Conservation (phyloP, 305 asterid species). For the Fraxinus latifolia region DNA sequence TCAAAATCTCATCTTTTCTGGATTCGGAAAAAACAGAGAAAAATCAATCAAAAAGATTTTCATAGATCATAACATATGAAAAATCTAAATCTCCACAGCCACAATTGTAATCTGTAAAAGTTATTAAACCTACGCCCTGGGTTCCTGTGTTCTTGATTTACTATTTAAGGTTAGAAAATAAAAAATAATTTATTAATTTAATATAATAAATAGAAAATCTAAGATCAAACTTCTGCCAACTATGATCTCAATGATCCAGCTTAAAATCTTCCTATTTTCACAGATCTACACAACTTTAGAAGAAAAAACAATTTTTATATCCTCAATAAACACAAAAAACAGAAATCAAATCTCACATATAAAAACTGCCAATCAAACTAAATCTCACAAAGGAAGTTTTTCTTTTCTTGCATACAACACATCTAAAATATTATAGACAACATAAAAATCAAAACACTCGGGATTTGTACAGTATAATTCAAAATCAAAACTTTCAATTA, state of each 20-base stretch:
- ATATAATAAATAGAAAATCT: neutral
- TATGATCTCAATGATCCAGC: slow-evolving; percentile 15
- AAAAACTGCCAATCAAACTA: neutral
- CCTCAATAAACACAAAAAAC: neutral
- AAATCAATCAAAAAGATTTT: slow-evolving; percentile 14
- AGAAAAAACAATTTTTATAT: slow-evolving; percentile 11
- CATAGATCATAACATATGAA: neutral
- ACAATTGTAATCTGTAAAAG: neutral
- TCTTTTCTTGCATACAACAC: neutral
- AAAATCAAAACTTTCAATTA: neutral
- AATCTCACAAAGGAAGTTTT: neutral
- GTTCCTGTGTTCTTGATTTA: neutral
- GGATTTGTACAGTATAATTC: neutral
- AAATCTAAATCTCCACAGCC: neutral
- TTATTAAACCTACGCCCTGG: neutral
- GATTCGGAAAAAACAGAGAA: neutral
- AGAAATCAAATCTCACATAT: neutral
- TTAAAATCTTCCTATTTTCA: neutral
- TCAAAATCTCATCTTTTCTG: slow-evolving; percentile 16
- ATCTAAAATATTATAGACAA: neutral
- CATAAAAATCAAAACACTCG: slow-evolving; percentile 12
- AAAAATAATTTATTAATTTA: neutral
- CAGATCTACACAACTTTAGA: slow-evolving; percentile 12
- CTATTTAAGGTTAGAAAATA: neutral
- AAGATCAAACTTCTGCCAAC: slow-evolving; percentile 8